phyloP scores from a whole-genome alignment of 148 eudicot genomes.

The Camellia japonica region DNA sequence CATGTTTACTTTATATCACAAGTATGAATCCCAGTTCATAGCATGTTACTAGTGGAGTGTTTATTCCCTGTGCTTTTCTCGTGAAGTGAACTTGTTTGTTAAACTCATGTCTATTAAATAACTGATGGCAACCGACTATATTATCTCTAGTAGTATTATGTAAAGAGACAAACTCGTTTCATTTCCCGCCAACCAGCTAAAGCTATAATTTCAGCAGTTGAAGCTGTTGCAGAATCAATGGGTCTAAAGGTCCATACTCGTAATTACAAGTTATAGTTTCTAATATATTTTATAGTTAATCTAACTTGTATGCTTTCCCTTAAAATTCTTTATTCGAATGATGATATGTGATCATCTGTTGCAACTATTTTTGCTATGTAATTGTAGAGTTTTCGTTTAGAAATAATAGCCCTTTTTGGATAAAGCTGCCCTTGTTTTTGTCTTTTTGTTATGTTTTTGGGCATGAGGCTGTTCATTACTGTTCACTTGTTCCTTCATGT shows the following conservation, averaged over 20 bases:
- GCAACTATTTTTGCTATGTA: not conserved
- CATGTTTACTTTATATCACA: not conserved
- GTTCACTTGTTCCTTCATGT: too few species aligned
- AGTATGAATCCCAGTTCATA: conserved; percentile 8
- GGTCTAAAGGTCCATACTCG: conserved; percentile 83
- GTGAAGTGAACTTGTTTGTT: not conserved
- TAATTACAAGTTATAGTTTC: conserved; percentile 56
- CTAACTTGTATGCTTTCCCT: not conserved
- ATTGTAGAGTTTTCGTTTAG: too few species aligned
- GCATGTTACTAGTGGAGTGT: not conserved
- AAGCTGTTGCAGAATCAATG: conserved; percentile 73
- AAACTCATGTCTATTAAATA: too few species aligned
- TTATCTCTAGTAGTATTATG: conserved; percentile 57
- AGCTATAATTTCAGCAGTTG: conserved; percentile 62
- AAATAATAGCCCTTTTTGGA: too few species aligned
- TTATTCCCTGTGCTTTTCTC: too few species aligned
- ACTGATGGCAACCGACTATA: not conserved
- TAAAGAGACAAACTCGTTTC: conserved; percentile 93
- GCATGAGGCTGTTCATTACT: too few species aligned
- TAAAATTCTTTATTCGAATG: not conserved
- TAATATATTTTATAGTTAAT: not conserved
- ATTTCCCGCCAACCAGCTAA: conserved; percentile 84
- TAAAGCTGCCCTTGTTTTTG: too few species aligned
- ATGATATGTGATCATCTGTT: not conserved
- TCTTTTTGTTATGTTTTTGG: too few species aligned